phyloP scores from a whole-genome alignment of 1,139 yeast genomes.

The Protomyces inouyei region DNA sequence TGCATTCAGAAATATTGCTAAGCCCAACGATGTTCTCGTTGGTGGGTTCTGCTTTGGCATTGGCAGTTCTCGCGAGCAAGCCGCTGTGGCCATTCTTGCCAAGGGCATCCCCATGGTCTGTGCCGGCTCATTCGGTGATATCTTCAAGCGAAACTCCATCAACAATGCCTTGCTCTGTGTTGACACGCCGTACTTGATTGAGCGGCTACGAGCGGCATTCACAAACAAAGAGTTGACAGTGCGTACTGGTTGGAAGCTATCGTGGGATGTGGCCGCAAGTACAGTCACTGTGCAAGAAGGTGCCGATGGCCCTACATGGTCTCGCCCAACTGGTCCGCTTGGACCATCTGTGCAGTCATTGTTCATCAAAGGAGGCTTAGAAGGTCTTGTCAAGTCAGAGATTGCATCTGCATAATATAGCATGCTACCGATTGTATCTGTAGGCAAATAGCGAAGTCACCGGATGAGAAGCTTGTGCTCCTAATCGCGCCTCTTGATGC shows the following conservation, averaged over 20 bases:
- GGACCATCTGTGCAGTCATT: conserved; percentile 95
- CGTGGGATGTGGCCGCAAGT: conserved; percentile 88
- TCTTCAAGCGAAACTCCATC: conserved; percentile 89
- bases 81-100: conserved; percentile 93
- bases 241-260: conserved; percentile 89
- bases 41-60: conserved; percentile 96
- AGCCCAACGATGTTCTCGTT: conserved; percentile 81
- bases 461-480: too few species aligned
- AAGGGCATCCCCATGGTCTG: conserved; percentile 88
- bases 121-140: conserved; percentile 96
- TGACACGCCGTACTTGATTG: conserved; percentile 83
- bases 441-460: too few species aligned
- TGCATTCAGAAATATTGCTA: conserved; percentile 73
- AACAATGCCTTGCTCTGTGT: conserved; percentile 90
- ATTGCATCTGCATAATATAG: conserved; percentile 9
- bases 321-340: conserved; percentile 88
- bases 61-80: conserved; percentile 98
- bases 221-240: conserved; percentile 66
- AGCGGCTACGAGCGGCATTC: conserved; percentile 67
- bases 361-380: conserved; percentile 94
- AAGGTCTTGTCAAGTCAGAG: conserved; percentile 85
- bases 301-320: conserved; percentile 50
- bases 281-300: conserved; percentile 71
- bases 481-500: too few species aligned
- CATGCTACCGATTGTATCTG: too few species aligned